Base-by-base conservation (phyloP, 176 grass and related monocot species). In the Avena insularis region DNA sequence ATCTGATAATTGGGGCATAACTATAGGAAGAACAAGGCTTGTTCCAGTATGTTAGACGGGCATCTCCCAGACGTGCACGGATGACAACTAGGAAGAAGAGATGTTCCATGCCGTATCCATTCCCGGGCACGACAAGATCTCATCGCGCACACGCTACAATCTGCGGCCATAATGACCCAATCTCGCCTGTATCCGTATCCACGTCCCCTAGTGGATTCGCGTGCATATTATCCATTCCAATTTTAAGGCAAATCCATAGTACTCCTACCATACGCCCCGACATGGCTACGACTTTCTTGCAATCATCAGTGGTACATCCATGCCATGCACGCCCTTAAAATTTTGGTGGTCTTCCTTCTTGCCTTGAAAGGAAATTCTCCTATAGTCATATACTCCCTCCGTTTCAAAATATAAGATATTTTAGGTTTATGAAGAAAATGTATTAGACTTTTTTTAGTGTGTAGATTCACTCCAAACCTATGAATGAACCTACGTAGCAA, bases 361-460 rank as follows among this genome's bases (percentile, higher is more conserved):
- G 62, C 21, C 80, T 69, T 55, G 62, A 69, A 82, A 82, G 63
- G 19, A 79, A 82, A 66, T 50, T 81, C 79, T 50, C 21, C 4
- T 56, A 56, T 17, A 2, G 1, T 1, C 1, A 29, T 29, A 29
- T 29, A 23, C 23, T 23, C 23, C 23, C 23, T 23, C 23, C 23
- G 23, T 23, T 23, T 23, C 23, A 23, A 23, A 23, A 23, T 23
- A 23, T 23, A 23, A 23, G 23, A 23, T 23, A 23, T 23, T 23
- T 23, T 23, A 23, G 23, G 23, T 23, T 23, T 23, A 23, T 23
- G 23, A 23, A 23, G 0, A 23, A 23, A 23, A 23, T 23, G 23
- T 23, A 23, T 23, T 23, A 23, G 23, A 23, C 23, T 23, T 23
- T 23, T 23, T 23, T 23, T 23, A 23, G 23, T 23, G 23, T 23